A percentile compares a stretch with the other conserved stretches of the same genome.
Conservation (phyloP, 768 basidiomycete species). For the Candolleomyces eurysporus region DNA sequence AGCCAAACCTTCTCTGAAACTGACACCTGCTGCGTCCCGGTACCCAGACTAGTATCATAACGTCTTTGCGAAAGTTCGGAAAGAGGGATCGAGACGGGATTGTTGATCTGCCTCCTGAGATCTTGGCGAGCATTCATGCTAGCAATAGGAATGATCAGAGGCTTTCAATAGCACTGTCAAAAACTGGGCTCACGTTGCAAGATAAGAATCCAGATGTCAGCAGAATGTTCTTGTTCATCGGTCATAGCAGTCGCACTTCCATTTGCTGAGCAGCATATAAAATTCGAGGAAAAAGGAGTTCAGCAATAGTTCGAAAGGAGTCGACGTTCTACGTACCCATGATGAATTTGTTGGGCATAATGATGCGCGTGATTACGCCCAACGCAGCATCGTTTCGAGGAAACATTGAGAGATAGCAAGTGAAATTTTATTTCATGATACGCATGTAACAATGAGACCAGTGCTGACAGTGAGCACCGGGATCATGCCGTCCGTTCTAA, state of each 20-base stretch:
- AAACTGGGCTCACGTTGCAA: constrained; percentile 35
- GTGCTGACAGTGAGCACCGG: constrained; percentile 52
- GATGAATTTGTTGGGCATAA: constrained; percentile 55
- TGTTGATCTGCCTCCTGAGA: constrained; percentile 33
- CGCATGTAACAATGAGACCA: constrained; percentile 44
- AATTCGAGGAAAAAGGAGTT: constrained; percentile 30
- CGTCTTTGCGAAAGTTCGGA: constrained; percentile 29
- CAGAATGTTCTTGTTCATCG: not conserved
- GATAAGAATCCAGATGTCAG: constrained; percentile 46
- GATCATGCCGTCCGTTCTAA: constrained; percentile 52
- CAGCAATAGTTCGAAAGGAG: not conserved
- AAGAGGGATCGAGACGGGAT: constrained; percentile 42
- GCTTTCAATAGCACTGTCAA: not conserved
- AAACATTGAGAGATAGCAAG: not conserved
- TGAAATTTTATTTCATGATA: not conserved
- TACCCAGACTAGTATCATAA: constrained; percentile 6
- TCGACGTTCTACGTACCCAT: constrained; percentile 33
- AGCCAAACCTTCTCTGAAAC: no score
- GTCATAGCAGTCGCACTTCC: constrained; percentile 27
- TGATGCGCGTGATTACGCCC: constrained; percentile 44
- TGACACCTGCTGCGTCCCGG: no score
- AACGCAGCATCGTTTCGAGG: constrained; percentile 40
- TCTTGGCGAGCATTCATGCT: constrained; percentile 47
- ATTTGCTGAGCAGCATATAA: constrained; percentile 52
- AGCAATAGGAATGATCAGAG: not conserved